Percentiles rank a stretch among this genome's conserved stretches.
These are phyloP conservation scores for Sporothrix brasiliensis DNA, from an alignment of 2,329 filamentous ascomycete species.

Conservation along the genomic window DNA sequence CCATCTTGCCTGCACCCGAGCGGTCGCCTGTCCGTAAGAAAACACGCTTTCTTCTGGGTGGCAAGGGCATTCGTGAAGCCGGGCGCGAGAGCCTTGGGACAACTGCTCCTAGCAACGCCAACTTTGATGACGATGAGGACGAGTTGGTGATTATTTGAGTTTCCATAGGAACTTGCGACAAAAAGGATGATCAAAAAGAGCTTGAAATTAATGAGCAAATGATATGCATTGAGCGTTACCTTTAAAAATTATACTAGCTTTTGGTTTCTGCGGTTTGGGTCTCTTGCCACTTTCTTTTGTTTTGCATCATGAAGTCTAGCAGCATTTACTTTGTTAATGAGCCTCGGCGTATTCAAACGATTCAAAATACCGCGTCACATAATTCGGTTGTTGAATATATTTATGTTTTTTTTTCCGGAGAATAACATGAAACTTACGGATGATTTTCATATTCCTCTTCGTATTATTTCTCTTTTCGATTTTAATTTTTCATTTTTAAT, in stretches of 20 bases:
- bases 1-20: conserved; percentile 37
- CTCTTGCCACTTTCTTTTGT: not conserved
- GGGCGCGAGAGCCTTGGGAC: conserved; percentile 71
- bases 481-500: not conserved
- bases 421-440: too few species aligned
- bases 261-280: conserved; percentile 2
- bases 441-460: not conserved
- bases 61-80: conserved; percentile 75
- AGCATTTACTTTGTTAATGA: not conserved
- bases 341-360: too few species aligned
- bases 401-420: too few species aligned
- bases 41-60: conserved; percentile 76
- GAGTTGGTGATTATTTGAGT: conserved; percentile 54
- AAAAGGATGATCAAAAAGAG: not conserved
- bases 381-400: too few species aligned
- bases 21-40: conserved; percentile 65
- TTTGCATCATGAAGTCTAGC: not conserved
- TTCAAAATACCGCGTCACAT: too few species aligned
- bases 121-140: conserved; percentile 52
- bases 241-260: not conserved
- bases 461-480: not conserved
- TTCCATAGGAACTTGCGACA: not conserved
- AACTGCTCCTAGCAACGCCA: conserved; percentile 34
- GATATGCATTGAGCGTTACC: conserved; percentile 19
- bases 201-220: conserved; percentile 22